phyloP scores from a whole-genome alignment of 805 yeast species.

The Lachancea fermentati region DNA sequence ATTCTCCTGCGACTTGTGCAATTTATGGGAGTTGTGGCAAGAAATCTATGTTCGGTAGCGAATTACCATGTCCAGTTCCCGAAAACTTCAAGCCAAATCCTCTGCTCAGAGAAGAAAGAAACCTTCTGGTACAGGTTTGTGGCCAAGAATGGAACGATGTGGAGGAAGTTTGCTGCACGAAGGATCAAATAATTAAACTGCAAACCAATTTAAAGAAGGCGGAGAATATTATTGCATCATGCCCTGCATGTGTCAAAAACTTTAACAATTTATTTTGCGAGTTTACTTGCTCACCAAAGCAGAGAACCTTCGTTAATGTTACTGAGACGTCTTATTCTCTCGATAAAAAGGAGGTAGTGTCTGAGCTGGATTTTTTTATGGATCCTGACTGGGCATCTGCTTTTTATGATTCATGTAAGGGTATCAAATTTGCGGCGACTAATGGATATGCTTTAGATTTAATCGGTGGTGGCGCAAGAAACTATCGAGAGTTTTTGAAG shows the following conservation, averaged over 20 bases:
- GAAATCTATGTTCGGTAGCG: constrained; percentile 68
- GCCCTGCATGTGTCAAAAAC: constrained; percentile 90
- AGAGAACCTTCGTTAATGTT: constrained; percentile 66
- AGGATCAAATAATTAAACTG: constrained; percentile 52
- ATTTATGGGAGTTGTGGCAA: constrained; percentile 62
- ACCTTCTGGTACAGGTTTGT: constrained; percentile 54
- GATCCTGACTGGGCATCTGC: constrained; percentile 52
- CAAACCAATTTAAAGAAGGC: constrained; percentile 63
- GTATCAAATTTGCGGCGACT: constrained; percentile 87
- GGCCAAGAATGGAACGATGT: constrained; percentile 58
- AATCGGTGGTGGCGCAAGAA: constrained; percentile 93
- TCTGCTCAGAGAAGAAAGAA: constrained; percentile 35
- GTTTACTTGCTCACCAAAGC: constrained; percentile 86
- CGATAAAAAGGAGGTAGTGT: constrained; percentile 52
- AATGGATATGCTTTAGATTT: constrained; percentile 96
- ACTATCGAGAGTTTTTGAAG: constrained; percentile 66
- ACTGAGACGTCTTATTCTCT: constrained; percentile 39
- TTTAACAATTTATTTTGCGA: constrained; percentile 79
- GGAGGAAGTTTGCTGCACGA: constrained; percentile 62
- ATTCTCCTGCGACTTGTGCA: constrained; percentile 26
- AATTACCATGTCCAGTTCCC: constrained; percentile 75
- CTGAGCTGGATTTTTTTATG: constrained; percentile 62
- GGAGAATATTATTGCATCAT: constrained; percentile 74
- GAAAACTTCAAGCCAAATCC: constrained; percentile 36
- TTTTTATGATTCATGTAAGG: constrained; percentile 80